These are phyloP conservation scores for Ceratobasidium sp. DNA, from an alignment of 1,284 basidiomycete species.

Conservation along the genomic window DNA sequence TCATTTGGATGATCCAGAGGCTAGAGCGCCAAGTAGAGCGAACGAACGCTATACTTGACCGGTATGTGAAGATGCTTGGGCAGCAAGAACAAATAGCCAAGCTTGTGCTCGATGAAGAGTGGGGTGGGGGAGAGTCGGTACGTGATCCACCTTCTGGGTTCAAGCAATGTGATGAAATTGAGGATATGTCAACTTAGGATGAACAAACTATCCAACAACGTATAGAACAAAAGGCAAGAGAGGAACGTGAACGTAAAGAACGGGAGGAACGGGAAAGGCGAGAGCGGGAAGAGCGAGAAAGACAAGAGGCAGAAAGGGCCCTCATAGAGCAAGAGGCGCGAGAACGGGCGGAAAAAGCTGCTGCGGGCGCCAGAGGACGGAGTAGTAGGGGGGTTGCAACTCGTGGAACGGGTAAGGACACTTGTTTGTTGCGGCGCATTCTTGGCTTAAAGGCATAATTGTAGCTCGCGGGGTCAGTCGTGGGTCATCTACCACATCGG, in stretches of 20 bases:
- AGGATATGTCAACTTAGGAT: conserved; percentile 16
- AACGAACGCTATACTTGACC: conserved; percentile 49
- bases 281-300: conserved; percentile 34
- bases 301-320: conserved; percentile 42
- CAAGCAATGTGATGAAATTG: not conserved
- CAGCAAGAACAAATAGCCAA: conserved; percentile 49
- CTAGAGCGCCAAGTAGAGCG: conserved; percentile 48
- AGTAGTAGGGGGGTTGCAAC: conserved; percentile 11
- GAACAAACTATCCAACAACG: conserved; percentile 45
- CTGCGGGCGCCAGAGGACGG: conserved; percentile 3
- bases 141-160: not conserved
- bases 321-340: conserved; percentile 36
- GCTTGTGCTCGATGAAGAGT: conserved; percentile 48
- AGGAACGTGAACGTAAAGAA: conserved; percentile 39
- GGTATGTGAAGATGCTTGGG: conserved; percentile 49
- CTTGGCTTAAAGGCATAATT: not conserved
- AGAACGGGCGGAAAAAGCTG: conserved; percentile 33
- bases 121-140: conserved; percentile 50
- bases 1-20: conserved; percentile 28
- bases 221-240: conserved; percentile 30
- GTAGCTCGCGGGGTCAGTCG: conserved; percentile 26
- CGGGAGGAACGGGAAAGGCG: conserved; percentile 39
- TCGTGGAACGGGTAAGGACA: conserved; percentile 12
- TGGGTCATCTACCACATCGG: not conserved
- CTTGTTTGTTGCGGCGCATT: not conserved